Base-by-base conservation (phyloP, 2,329 filamentous ascomycete species). In the Neonectria neomacrospora region DNA sequence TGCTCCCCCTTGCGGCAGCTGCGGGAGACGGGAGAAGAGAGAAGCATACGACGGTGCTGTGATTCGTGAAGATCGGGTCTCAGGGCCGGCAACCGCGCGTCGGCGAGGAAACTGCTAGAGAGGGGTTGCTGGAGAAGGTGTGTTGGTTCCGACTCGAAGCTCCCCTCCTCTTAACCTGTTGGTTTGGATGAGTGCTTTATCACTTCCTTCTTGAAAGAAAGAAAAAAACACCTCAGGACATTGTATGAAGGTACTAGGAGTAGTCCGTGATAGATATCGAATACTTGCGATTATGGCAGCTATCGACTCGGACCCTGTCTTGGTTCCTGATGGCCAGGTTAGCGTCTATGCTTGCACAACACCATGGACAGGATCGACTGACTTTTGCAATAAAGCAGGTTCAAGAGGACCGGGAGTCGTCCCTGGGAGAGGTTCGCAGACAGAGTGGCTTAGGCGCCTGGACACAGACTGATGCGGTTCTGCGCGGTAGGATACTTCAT, bases 251-350 rank as follows among this genome's bases (percentile, higher is more conserved):
- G 14, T 37, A 37, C 11, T n/a, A n/a, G 16, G 16, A 48, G 32
- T 20, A 18, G 14, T 9, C 22, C 16, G 12, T 16, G 14, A n/a
- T 12, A 26, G 30, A 34, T 6, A 32, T 22, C 30, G 16, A 51
- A 51, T 32, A 51, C 16, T 53, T 39, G 5, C 12, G 16, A 39
- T 23, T 12, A 53, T 23, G 32, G 22, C 9, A 18, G 22, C 30
- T 26, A 12, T 5, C 5, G 20, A 39, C 6, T 18, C 12, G 20
- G 50, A 53, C 8, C 20, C 20, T 4, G 20, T 23, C 12, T 16
- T 53, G 20, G 32, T 53, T 20, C 30, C 50, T n/a, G 50, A 53
- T 20, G 20, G 20, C 14, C 20, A 53, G 12, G 50, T 53, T 22
- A 32, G 12, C 4, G 9, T 14, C 3, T 26, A 16, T 39, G 9